Base-by-base conservation (phyloP, 768 basidiomycete species). In the Boletus insuetus region DNA sequence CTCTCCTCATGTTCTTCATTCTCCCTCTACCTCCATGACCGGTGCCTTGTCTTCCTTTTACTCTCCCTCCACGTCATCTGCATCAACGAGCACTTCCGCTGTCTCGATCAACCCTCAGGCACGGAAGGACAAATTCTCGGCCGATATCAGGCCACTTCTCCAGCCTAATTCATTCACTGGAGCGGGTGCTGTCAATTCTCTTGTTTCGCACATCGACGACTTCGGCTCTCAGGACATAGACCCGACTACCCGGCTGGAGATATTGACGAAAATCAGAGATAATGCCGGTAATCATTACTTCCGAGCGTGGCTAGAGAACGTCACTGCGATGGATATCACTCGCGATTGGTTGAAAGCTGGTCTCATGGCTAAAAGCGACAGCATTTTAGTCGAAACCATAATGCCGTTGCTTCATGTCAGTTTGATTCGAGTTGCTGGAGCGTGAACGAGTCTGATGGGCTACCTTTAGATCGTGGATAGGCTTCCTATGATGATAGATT, bases 351-450 rank as follows among this genome's bases (percentile, higher is more conserved):
- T 94, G 55, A 89, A 85, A 73, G 77, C 85, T 2, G 87, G 82
- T 22, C 81, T 83, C 54, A 76, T 78, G 29, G 80, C 77, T 45
- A 83, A 82, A 56, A 75, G 68, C 53, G 84, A 85, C 53, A 74
- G 67, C 52, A 73, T 79, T 57, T 68, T 86, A 54, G 79, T 82
- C 49, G 87, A 91, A 68, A 91, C 89, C 6, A 83, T 86, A 53
- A 94, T 92, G 91, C 91, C 91, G 32, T 75, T 93, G 62, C 75
- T 94, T 48, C 89, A 92, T 74, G 91, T 93, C 74, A 77, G 91
- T 83, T 62, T 61, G 51, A 62, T 57, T 51, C 49, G 43, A 55
- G 35, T 50, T 53, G 14, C 26, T 38, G 43, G 38, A 50, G 38
- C 44, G n/a, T 24, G 35, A 46, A 60, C 51, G 53, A 44, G 53